A percentile compares a stretch with the other conserved stretches of the same genome.
Evolutionary conservation across 305 asterid genomes (phyloP).

Genomic region (Plantago coronopus): DNA sequence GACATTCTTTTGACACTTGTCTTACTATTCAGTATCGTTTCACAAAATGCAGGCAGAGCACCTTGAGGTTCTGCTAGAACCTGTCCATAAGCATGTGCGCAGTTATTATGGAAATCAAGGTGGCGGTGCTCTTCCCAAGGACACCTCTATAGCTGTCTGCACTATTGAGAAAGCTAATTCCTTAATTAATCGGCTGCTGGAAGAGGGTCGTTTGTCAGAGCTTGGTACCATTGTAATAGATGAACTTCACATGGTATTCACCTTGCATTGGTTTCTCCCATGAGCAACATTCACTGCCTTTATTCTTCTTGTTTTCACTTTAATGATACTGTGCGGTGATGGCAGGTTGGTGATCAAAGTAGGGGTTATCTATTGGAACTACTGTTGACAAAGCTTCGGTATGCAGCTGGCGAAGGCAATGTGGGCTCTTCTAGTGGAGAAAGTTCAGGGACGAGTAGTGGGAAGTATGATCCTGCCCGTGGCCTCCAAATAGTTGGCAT

Average conservation of each 20-base stretch:
- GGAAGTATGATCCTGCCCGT: conserved; percentile 70
- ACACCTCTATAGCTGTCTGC: conserved; percentile 93
- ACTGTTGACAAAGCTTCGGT: conserved; percentile 94
- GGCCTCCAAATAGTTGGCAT: conserved; percentile 97
- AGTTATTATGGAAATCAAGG: conserved; percentile 99
- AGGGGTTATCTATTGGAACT: conserved; percentile 98
- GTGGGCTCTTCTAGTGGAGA: conserved; percentile 84
- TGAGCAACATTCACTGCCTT: conserved; percentile 13
- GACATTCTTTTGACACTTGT: conserved; percentile 17
- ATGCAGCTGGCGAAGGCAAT: conserved; percentile 97
- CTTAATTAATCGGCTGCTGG: conserved; percentile 79
- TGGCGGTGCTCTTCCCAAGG: conserved; percentile 91
- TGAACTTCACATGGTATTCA: conserved; percentile 96
- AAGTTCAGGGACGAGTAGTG: conserved; percentile 81
- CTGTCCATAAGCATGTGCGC: conserved; percentile 81
- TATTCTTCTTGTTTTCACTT: conserved; percentile 22
- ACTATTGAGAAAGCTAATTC: conserved; percentile 99
- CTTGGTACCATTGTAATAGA: conserved; percentile 97
- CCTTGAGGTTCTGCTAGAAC: conserved; percentile 85
- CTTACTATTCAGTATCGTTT: conserved; percentile 22
- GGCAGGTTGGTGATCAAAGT: conserved; percentile 95
- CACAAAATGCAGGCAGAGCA: conserved; percentile 73
- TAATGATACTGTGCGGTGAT: conserved; percentile 28
- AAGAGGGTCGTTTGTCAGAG: conserved; percentile 94
- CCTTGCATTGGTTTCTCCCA: conserved; percentile 26